Evolutionary conservation across 306 rosid genomes (phyloP), one percentile per base, ranked within the genome.

Genomic region (Gastrolobium bilobum): DNA sequence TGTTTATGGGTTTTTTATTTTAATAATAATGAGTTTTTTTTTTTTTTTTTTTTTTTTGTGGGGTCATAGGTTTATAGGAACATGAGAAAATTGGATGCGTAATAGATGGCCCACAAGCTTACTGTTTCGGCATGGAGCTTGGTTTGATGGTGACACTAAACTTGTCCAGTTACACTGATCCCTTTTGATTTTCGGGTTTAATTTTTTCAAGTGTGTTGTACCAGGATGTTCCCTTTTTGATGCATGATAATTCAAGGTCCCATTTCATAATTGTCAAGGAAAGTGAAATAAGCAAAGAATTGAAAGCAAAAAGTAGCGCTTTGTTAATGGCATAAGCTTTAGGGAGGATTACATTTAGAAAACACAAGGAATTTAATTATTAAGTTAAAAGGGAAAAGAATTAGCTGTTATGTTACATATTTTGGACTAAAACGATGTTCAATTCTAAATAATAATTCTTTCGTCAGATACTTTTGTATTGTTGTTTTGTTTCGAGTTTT

Each of bases 61-160:
- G 47, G 71, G 78, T 52, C 68, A 51, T 34, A 5, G 71, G 37
- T 61, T 63, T 46, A 57, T 13, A 3, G 3, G 68, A 52, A 42
- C 20, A 51, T 6, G 54, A 40, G 38, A n/a, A 61, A 30, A 68
- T 71, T 58, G 70, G 74, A 47, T 20, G 15, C 43, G 47, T 14
- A 11, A 26, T 38, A 37, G 48, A 67, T 75, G 86, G 84, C 84
- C 84, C 86, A 78, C 86, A 64, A n/a, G 46, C 46, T 47, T 74
- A 81, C 29, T 68, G 77, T 77, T 68, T 68, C 60, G 14, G 75
- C 13, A 73, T 81, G 83, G 80, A 43, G 61, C 8, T 34, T 48
- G 63, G 40, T 77, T 67, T 85, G 88, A 85, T 61, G 79, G 51
- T 76, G 88, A 81, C 80, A 74, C 57, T 58, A 51, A 80, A 29